These are phyloP conservation scores for Whalleya microplaca DNA, from an alignment of 2,329 filamentous ascomycete species.

Conservation along the genomic window DNA sequence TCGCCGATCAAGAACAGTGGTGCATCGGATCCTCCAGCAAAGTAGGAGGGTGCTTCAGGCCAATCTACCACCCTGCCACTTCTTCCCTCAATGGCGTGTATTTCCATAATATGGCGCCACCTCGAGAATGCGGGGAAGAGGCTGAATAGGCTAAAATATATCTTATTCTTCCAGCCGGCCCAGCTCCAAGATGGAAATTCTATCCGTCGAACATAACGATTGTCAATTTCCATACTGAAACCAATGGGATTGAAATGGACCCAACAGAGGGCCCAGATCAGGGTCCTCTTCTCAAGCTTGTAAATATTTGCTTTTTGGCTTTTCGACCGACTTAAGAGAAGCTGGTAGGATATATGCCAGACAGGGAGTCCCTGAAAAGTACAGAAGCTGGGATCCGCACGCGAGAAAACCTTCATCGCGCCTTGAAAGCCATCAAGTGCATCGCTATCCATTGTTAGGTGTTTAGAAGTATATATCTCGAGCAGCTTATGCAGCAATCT, in stretches of 20 bases:
- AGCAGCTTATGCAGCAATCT: background rate
- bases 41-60: background rate
- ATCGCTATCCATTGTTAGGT: background rate
- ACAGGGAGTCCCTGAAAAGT: background rate
- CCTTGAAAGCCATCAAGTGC: background rate
- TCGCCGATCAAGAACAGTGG: background rate
- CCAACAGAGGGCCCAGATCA: background rate
- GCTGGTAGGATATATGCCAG: background rate
- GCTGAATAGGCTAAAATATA: background rate
- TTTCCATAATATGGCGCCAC: background rate
- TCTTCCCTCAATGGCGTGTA: background rate
- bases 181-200: background rate
- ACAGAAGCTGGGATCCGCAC: background rate
- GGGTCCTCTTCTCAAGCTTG: background rate
- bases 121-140: too few relatives aligned
- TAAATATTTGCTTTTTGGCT: too few relatives aligned
- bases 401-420: background rate
- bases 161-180: background rate
- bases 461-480: background rate
- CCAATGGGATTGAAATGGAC: too few relatives aligned
- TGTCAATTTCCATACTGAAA: too few relatives aligned
- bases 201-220: background rate
- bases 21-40: background rate
- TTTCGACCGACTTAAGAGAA: background rate
- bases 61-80: background rate